A percentile compares a stretch with the other conserved stretches of the same genome.
Conservation (phyloP, 1,139 yeast genomes). For the Hyphopichia khmerensis region DNA sequence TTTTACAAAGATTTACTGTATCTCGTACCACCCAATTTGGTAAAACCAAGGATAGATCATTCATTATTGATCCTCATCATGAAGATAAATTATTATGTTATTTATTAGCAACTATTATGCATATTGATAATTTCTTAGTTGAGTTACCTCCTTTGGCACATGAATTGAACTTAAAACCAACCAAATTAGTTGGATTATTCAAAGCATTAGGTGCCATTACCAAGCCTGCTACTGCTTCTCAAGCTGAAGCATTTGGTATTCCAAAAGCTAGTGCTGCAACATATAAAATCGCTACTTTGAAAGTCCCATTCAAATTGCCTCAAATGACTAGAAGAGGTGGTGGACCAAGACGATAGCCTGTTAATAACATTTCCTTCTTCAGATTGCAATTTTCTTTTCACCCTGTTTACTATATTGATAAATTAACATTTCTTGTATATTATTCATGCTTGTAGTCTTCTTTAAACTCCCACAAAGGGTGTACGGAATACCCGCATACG, state of each 20-base stretch:
- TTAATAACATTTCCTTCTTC: not conserved
- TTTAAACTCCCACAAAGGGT: not conserved
- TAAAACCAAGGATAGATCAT: constrained; percentile 69
- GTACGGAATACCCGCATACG: not conserved
- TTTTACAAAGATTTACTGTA: constrained; percentile 68
- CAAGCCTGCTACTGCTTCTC: constrained; percentile 72
- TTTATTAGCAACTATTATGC: constrained; percentile 69
- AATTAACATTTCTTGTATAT: no score
- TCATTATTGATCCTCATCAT: constrained; percentile 77
- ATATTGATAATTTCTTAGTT: constrained; percentile 71
- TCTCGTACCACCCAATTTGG: constrained; percentile 67
- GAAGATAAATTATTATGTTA: constrained; percentile 86
- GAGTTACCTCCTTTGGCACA: constrained; percentile 82
- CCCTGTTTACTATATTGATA: not conserved
- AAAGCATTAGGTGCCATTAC: constrained; percentile 81
- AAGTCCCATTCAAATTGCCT: constrained; percentile 89
- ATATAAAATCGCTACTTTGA: constrained; percentile 77
- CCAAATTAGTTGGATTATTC: constrained; percentile 66
- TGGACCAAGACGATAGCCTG: constrained; percentile 21
- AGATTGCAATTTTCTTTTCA: not conserved
- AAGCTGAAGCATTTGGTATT: constrained; percentile 83
- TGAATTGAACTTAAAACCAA: constrained; percentile 80
- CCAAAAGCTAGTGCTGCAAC: constrained; percentile 62
- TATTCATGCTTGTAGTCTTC: not conserved
- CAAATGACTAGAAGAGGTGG: constrained; percentile 71